Conservation (phyloP, 345 rosid genomes). For the Carallia pectinifolia region DNA sequence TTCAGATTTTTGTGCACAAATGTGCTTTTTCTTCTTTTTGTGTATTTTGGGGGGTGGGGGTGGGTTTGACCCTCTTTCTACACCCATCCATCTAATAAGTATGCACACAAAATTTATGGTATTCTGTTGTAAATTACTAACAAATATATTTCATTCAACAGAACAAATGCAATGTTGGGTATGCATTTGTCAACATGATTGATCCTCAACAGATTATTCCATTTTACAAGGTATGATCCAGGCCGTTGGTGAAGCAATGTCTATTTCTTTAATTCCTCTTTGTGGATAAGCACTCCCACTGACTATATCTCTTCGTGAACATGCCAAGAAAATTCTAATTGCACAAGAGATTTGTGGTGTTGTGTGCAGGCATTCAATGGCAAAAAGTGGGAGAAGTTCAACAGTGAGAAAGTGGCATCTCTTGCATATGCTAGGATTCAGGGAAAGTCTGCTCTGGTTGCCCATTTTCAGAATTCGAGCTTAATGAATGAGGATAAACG, state of each 20-base stretch:
- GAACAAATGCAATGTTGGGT: conserved; percentile 96
- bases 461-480: conserved; percentile 93
- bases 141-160: conserved; percentile 23
- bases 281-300: not conserved
- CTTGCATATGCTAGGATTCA: conserved; percentile 89
- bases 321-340: not conserved
- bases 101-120: no score
- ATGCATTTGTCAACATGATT: conserved; percentile 82
- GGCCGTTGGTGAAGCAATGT: not conserved
- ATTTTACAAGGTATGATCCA: conserved; percentile 35
- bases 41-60: not conserved
- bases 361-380: conserved; percentile 73
- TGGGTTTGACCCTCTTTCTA: not conserved
- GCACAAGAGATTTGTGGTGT: not conserved
- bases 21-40: not conserved
- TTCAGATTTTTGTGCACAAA: no score
- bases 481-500: conserved; percentile 94
- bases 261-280: not conserved
- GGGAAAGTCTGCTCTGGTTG: conserved; percentile 81
- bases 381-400: conserved; percentile 90
- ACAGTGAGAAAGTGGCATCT: conserved; percentile 84
- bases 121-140: not conserved
- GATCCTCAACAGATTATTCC: conserved; percentile 76
- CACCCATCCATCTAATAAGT: not conserved
- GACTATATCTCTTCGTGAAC: no score